These are phyloP conservation scores for Garcia nutans DNA, from an alignment of 345 rosid species.

Conservation along the genomic window DNA sequence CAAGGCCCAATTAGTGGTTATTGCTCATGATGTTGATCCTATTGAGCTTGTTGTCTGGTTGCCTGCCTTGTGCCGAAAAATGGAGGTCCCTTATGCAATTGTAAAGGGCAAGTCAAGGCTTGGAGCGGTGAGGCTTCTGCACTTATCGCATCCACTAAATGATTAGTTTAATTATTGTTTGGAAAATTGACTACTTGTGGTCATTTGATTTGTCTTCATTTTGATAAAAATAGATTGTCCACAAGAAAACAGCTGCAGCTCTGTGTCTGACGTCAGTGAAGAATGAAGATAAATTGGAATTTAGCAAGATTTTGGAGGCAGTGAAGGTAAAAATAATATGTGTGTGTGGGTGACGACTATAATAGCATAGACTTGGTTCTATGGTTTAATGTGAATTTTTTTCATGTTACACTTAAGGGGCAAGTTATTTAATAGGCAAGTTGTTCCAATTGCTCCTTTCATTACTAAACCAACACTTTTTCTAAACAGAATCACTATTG, in stretches of 20 bases:
- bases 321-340: slow-evolving; percentile 45
- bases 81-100: slow-evolving; percentile 79
- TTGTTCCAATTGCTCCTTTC: too few species aligned
- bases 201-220: not conserved
- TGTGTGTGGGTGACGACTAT: too few species aligned
- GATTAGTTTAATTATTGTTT: not conserved
- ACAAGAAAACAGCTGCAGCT: slow-evolving; percentile 67
- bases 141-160: not conserved
- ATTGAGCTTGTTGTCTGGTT: slow-evolving; percentile 81
- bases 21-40: slow-evolving; percentile 83
- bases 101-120: slow-evolving; percentile 76
- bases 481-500: too few species aligned
- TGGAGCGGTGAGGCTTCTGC: slow-evolving; percentile 47
- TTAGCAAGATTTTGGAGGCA: slow-evolving; percentile 70
- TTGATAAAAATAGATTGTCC: slow-evolving; percentile 47
- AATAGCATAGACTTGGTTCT: too few species aligned
- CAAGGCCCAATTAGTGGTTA: slow-evolving; percentile 70
- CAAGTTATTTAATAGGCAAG: too few species aligned
- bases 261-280: slow-evolving; percentile 70
- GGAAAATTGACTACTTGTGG: not conserved
- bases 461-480: too few species aligned
- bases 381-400: too few species aligned
- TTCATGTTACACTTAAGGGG: too few species aligned
- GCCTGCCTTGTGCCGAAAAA: slow-evolving; percentile 73
- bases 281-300: slow-evolving; percentile 73